Evolutionary conservation across 176 grass and related monocot genomes (phyloP).

Genomic region (Bonia amplexicaulis): DNA sequence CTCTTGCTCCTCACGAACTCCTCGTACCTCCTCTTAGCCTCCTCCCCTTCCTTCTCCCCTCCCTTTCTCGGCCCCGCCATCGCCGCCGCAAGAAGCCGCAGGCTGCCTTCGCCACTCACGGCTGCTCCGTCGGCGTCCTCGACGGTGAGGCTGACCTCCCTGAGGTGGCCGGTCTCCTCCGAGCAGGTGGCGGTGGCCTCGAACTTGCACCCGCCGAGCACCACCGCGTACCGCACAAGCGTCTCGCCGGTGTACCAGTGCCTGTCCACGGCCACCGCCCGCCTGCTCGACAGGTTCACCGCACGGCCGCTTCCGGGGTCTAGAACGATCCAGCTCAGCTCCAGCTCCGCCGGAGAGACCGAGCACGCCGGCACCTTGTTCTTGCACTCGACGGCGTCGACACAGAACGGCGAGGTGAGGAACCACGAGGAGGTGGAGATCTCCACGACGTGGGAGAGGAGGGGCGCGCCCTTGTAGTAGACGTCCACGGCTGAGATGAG

Average conservation of each 20-base stretch:
- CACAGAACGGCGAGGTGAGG: constrained; percentile 48
- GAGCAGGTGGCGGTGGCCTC: constrained; percentile 37
- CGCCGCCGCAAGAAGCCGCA: constrained; percentile 29
- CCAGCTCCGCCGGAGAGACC: constrained; percentile 35
- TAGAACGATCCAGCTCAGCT: constrained; percentile 49
- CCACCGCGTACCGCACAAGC: constrained; percentile 47
- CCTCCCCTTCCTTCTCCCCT: not conserved
- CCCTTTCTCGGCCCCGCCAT: constrained; percentile 31
- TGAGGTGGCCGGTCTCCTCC: constrained; percentile 26
- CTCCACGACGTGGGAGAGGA: constrained; percentile 41
- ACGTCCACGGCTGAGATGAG: constrained; percentile 54
- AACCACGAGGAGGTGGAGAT: constrained; percentile 42
- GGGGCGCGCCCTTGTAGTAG: constrained; percentile 18
- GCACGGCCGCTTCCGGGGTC: constrained; percentile 31
- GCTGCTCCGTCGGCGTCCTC: constrained; percentile 46
- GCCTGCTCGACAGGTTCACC: constrained; percentile 48
- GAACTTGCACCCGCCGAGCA: constrained; percentile 33
- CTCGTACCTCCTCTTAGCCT: constrained; percentile 33
- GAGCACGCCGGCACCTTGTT: not conserved
- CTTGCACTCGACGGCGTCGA: constrained; percentile 42
- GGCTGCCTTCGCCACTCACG: constrained; percentile 26
- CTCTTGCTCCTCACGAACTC: constrained; percentile 49
- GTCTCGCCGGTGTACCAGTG: constrained; percentile 69
- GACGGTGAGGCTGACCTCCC: constrained; percentile 36
- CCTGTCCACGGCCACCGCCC: constrained; percentile 40